Percentiles rank a stretch among this genome's conserved stretches.
phyloP scores from a whole-genome alignment of 176 grass and related monocot species.

The Typha latifolia region DNA sequence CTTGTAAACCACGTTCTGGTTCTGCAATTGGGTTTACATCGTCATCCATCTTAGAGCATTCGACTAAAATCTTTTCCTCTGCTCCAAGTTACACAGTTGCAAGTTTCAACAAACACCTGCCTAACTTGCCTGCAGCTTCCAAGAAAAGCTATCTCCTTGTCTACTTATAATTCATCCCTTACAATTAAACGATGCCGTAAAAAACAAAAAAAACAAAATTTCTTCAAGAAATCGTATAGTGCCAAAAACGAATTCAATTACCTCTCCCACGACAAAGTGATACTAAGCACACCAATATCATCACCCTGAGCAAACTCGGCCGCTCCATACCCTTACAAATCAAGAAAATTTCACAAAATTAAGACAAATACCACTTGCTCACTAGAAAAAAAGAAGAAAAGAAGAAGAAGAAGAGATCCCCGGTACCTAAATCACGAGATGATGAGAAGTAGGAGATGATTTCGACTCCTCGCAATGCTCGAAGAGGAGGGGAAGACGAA shows the following conservation, averaged over 20 bases:
- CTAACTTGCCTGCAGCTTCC: too few relatives aligned
- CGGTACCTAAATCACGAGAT: not conserved
- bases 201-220: too few relatives aligned
- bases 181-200: not conserved
- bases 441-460: too few relatives aligned
- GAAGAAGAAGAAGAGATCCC: not conserved
- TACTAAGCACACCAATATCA: conserved; percentile 34
- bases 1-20: too few relatives aligned
- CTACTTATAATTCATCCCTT: not conserved
- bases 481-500: too few relatives aligned
- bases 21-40: too few relatives aligned
- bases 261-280: conserved; percentile 46
- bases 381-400: not conserved
- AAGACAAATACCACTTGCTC: not conserved
- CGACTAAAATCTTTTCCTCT: too few relatives aligned
- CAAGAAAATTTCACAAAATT: not conserved
- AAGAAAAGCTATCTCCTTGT: too few relatives aligned
- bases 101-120: too few relatives aligned
- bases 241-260: not conserved
- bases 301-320: conserved; percentile 26
- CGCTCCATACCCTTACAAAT: conserved; percentile 30
- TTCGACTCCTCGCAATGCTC: too few relatives aligned
- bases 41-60: too few relatives aligned
- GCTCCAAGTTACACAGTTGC: too few relatives aligned
- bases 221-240: not conserved